A percentile compares a stretch with the other conserved stretches of the same genome.
phyloP scores from a whole-genome alignment of 208 protist species.

The Zelonia costaricensis region DNA sequence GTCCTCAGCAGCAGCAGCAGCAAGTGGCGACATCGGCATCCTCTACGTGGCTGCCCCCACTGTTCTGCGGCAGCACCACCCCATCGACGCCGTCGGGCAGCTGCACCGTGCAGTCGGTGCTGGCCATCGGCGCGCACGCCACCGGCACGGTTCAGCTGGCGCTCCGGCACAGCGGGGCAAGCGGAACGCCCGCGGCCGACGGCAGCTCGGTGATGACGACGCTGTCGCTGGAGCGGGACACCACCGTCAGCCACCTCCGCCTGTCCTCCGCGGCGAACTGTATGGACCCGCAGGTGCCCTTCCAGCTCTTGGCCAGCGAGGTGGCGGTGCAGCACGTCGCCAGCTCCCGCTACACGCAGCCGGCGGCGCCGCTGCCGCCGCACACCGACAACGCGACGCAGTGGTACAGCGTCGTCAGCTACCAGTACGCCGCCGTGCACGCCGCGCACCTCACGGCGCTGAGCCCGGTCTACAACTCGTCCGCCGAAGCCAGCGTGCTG shows the following conservation, averaged over 20 bases:
- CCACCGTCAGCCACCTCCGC: slow-evolving; percentile 39
- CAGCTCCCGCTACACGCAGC: slow-evolving; percentile 20
- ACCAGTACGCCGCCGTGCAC: slow-evolving; percentile 43
- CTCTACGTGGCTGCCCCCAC: slow-evolving; percentile 30
- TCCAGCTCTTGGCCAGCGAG: slow-evolving; percentile 33
- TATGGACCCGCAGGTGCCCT: slow-evolving; percentile 30
- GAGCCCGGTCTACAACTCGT: slow-evolving; percentile 35
- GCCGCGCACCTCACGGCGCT: slow-evolving; percentile 20
- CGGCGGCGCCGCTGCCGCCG: slow-evolving; percentile 1
- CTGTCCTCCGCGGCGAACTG: slow-evolving; percentile 55
- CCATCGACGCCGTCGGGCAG: background rate
- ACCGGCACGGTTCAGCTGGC: slow-evolving; percentile 53
- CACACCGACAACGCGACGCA: background rate
- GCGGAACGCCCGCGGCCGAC: too few species aligned
- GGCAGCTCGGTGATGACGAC: slow-evolving; percentile 5
- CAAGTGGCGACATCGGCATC: too few species aligned
- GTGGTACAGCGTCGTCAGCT: slow-evolving; percentile 37
- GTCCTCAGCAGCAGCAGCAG: slow-evolving; percentile 8
- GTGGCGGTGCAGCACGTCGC: slow-evolving; percentile 11
- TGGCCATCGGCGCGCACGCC: slow-evolving; percentile 39
- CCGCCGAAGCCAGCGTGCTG: slow-evolving; percentile 1
- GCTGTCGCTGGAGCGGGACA: slow-evolving; percentile 22
- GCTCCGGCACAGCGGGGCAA: slow-evolving; percentile 18
- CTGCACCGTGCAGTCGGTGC: slow-evolving; percentile 19
- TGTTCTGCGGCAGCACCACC: slow-evolving; percentile 18